Conservation (phyloP, 352 stramenopile genomes). For the Phytophthora citricola region DNA sequence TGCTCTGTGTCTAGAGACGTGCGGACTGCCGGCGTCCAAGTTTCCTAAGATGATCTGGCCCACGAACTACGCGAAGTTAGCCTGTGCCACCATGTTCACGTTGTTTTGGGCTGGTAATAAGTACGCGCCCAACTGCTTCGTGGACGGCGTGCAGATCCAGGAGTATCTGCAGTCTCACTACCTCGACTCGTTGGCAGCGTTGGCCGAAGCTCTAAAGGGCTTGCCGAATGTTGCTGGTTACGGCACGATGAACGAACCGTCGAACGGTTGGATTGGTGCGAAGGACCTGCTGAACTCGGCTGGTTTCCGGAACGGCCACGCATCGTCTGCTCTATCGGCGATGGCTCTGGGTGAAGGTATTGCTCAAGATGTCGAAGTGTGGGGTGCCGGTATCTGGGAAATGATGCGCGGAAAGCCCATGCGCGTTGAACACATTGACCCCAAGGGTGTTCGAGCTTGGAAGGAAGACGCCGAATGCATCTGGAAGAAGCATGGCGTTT, state of each 20-base stretch:
- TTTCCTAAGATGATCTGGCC: constrained; percentile 93
- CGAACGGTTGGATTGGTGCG: constrained; percentile 69
- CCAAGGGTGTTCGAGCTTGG: constrained; percentile 64
- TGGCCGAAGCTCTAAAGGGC: constrained; percentile 63
- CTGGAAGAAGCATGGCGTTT: constrained; percentile 83
- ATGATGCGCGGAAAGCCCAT: constrained; percentile 60
- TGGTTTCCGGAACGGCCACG: constrained; percentile 66
- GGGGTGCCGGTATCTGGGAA: constrained; percentile 65
- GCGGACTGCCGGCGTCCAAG: constrained; percentile 32
- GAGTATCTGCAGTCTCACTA: constrained; percentile 90
- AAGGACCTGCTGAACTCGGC: constrained; percentile 45
- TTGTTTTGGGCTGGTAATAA: constrained; percentile 85
- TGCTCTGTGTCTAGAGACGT: constrained; percentile 73
- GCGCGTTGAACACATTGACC: constrained; percentile 50
- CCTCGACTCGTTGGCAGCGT: constrained; percentile 64
- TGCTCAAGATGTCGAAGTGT: constrained; percentile 63
- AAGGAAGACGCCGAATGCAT: constrained; percentile 60
- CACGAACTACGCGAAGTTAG: constrained; percentile 91
- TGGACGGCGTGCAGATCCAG: constrained; percentile 82
- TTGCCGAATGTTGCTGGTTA: constrained; percentile 88
- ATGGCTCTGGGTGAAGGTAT: constrained; percentile 78
- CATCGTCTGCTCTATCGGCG: constrained; percentile 69
- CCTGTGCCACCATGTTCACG: constrained; percentile 90
- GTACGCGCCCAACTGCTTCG: constrained; percentile 66
- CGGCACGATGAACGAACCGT: constrained; percentile 91